Percentiles rank a stretch among this genome's conserved stretches.
Evolutionary conservation across 2,329 filamentous ascomycete genomes (phyloP).

Genomic region (Claviceps africana): DNA sequence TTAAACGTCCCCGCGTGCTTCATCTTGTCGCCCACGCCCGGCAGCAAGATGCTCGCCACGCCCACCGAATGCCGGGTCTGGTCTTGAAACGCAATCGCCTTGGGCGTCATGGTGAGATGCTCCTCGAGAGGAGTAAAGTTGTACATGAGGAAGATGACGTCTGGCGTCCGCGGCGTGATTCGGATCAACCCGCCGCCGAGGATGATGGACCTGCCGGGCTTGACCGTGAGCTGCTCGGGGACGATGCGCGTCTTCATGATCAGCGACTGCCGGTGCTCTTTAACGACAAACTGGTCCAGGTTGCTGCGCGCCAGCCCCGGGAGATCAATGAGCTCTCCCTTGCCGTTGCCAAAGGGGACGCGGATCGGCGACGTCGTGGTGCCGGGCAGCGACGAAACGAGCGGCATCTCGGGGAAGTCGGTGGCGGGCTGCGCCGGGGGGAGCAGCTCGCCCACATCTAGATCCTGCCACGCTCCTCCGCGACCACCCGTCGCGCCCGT

Average conservation of each 20-base stretch:
- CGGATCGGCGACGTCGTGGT: constrained; percentile 93
- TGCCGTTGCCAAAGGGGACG: constrained; percentile 72
- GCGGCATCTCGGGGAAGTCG: constrained; percentile 68
- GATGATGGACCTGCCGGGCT: constrained; percentile 64
- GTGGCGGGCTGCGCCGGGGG: constrained; percentile 62
- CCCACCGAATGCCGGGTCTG: constrained; percentile 42
- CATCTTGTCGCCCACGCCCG: constrained; percentile 44
- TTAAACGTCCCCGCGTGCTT: constrained; percentile 59
- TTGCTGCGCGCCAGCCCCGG: constrained; percentile 68
- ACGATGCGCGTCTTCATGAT: constrained; percentile 67
- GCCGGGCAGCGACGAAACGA: constrained; percentile 75
- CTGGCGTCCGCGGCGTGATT: constrained; percentile 56
- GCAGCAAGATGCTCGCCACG: constrained; percentile 48
- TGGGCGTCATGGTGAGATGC: constrained; percentile 67
- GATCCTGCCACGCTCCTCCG: constrained; percentile 8
- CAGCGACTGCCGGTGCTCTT: constrained; percentile 50
- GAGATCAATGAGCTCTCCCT: constrained; percentile 84
- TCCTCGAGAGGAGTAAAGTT: constrained; percentile 67
- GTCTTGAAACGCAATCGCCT: constrained; percentile 60
- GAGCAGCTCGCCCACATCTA: constrained; percentile 44
- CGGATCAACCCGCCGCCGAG: constrained; percentile 69
- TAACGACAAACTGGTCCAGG: constrained; percentile 56
- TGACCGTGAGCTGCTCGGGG: constrained; percentile 60
- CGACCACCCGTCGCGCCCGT: constrained; percentile 1
- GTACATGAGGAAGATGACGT: constrained; percentile 61